These are phyloP conservation scores for Verticillium nonalfalfae DNA, from an alignment of 2,329 filamentous ascomycete genomes.

Conservation along the genomic window DNA sequence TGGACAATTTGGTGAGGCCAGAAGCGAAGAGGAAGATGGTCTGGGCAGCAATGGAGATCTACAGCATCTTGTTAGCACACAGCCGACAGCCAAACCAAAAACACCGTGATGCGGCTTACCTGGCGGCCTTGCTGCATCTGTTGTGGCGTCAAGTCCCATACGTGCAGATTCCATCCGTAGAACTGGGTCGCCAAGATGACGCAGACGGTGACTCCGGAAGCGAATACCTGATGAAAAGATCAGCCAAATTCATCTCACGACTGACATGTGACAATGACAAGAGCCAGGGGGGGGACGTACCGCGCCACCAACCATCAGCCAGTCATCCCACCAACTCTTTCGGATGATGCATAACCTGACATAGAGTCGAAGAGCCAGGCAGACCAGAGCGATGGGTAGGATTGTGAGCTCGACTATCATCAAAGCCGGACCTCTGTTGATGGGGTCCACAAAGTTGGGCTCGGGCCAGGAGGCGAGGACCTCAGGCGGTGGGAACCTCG, in stretches of 20 bases:
- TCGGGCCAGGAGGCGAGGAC: slow-evolving; percentile 28
- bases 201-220: slow-evolving; percentile 23
- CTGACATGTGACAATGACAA: background rate
- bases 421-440: slow-evolving; percentile 26
- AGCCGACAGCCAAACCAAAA: background rate
- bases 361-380: slow-evolving; percentile 28
- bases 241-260: background rate
- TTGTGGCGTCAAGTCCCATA: slow-evolving; percentile 24
- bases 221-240: slow-evolving; percentile 19
- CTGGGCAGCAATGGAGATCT: slow-evolving; percentile 32
- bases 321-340: slow-evolving; percentile 29
- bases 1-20: slow-evolving; percentile 29
- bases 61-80: slow-evolving; percentile 4
- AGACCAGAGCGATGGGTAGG: slow-evolving; percentile 24
- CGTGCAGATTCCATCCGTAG: slow-evolving; percentile 30
- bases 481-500: slow-evolving; percentile 28
- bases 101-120: background rate
- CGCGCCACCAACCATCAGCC: slow-evolving; percentile 31
- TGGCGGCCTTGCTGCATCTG: slow-evolving; percentile 19
- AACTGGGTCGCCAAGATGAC: slow-evolving; percentile 25
- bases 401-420: slow-evolving; percentile 28
- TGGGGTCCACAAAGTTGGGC: slow-evolving; percentile 29
- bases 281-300: slow-evolving; percentile 17
- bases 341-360: slow-evolving; percentile 26
- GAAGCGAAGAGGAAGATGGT: slow-evolving; percentile 31